Conservation (phyloP, 2,329 filamentous ascomycete genomes). For the Gnomoniopsis smithogilvyi region DNA sequence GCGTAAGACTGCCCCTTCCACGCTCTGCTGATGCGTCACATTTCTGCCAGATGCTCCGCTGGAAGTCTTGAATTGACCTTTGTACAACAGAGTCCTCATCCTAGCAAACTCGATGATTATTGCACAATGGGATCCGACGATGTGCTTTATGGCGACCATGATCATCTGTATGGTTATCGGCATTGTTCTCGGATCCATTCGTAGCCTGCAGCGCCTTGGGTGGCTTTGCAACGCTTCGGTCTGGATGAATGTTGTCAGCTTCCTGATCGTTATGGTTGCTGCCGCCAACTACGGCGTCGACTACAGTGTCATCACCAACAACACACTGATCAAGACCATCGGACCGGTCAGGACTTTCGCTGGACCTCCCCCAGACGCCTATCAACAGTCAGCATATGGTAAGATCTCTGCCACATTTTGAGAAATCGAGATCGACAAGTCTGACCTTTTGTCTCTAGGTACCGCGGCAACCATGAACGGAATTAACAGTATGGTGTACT, state of each 20-base stretch:
- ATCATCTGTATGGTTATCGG: slow-evolving; percentile 48
- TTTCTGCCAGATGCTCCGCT: neutral
- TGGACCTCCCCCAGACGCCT: slow-evolving; percentile 4
- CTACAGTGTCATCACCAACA: slow-evolving; percentile 1
- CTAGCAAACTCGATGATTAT: slow-evolving; percentile 52
- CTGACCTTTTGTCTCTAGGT: neutral
- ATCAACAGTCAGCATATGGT: slow-evolving; percentile 11
- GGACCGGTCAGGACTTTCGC: slow-evolving; percentile 12
- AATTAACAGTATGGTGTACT: slow-evolving; percentile 50
- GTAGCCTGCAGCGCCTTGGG: slow-evolving; percentile 50
- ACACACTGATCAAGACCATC: slow-evolving; percentile 1
- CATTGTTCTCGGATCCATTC: slow-evolving; percentile 52
- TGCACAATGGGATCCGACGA: slow-evolving; percentile 42
- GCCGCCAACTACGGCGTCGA: slow-evolving; percentile 36
- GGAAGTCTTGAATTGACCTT: neutral
- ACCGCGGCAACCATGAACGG: slow-evolving; percentile 41
- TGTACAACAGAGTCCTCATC: slow-evolving; percentile 37
- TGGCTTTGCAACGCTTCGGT: slow-evolving; percentile 55
- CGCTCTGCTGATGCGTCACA: neutral
- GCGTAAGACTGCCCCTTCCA: slow-evolving; percentile 11
- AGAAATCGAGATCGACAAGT: neutral
- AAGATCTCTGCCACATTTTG: neutral
- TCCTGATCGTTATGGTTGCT: slow-evolving; percentile 55
- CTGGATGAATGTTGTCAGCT: slow-evolving; percentile 52
- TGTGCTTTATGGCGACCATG: slow-evolving; percentile 52